These are phyloP conservation scores for Botrytis pseudocinerea DNA, from an alignment of 2,329 filamentous ascomycete species.

Conservation along the genomic window DNA sequence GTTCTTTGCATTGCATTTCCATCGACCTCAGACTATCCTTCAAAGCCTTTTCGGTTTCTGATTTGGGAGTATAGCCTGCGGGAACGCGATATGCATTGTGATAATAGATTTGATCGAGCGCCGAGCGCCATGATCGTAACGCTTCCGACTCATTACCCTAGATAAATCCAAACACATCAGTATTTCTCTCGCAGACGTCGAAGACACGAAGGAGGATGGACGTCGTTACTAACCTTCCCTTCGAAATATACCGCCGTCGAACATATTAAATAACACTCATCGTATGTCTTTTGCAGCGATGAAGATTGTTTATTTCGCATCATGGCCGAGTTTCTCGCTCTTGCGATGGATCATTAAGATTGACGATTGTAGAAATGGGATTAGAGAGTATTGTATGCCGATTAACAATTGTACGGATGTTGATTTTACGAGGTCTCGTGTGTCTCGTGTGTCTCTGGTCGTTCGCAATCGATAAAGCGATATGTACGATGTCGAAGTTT, in stretches of 20 bases:
- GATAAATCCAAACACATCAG: background rate
- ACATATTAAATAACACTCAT: constrained; percentile 92
- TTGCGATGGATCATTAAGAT: constrained; percentile 7
- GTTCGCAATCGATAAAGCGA: constrained; percentile 12
- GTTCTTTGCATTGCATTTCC: constrained; percentile 89
- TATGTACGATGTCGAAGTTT: constrained; percentile 4
- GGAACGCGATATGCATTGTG: constrained; percentile 76
- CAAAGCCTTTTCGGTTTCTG: constrained; percentile 81
- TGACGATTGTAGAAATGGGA: background rate
- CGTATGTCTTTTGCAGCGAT: constrained; percentile 93
- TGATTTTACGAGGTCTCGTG: constrained; percentile 12
- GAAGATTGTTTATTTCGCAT: constrained; percentile 63
- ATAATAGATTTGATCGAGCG: constrained; percentile 85
- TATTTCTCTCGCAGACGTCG: background rate
- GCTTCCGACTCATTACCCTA: constrained; percentile 92
- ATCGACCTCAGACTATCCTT: constrained; percentile 79
- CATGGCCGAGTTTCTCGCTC: constrained; percentile 33
- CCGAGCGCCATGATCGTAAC: constrained; percentile 83
- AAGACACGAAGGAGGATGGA: background rate
- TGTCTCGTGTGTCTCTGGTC: constrained; percentile 10
- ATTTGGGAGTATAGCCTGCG: constrained; percentile 66
- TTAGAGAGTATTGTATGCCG: background rate
- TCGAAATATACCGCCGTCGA: constrained; percentile 97
- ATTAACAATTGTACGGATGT: background rate
- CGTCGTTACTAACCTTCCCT: constrained; percentile 63